Percentiles rank a stretch among this genome's conserved stretches.
Conservation (phyloP, 495 filamentous ascomycete species). For the Daldinia caldariorum region DNA sequence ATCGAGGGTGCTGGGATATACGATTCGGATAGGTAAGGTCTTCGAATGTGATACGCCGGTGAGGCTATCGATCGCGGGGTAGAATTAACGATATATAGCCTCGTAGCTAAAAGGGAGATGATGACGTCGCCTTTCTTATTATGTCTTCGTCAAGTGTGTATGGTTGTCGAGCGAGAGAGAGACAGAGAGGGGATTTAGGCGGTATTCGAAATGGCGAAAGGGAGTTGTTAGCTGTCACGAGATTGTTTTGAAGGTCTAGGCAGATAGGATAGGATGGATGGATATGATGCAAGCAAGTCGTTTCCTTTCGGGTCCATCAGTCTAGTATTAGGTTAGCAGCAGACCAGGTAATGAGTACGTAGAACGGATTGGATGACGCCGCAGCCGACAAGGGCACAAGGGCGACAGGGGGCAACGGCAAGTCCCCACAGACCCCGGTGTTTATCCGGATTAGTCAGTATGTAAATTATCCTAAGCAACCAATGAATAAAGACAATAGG, state of each 20-base stretch:
- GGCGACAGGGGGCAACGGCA: conserved; percentile 9
- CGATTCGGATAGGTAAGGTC: not conserved
- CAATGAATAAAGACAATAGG: conserved; percentile 7
- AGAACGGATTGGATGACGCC: conserved; percentile 33
- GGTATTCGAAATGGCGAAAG: conserved; percentile 14
- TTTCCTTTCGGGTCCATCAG: conserved; percentile 20
- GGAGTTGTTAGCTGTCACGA: conserved; percentile 18
- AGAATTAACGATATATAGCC: conserved; percentile 10
- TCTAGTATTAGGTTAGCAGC: conserved; percentile 7
- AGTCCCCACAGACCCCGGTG: conserved; percentile 2
- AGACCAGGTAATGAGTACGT: no score
- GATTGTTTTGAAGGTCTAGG: conserved; percentile 24
- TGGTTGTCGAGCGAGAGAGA: not conserved
- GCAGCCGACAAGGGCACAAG: conserved; percentile 14
- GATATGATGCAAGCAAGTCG: conserved; percentile 24
- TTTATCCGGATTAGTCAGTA: conserved; percentile 26
- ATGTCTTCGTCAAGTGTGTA: conserved; percentile 8
- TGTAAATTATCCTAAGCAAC: not conserved
- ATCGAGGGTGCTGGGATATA: conserved; percentile 11
- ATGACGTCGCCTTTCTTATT: conserved; percentile 34
- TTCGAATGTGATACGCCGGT: conserved; percentile 9
- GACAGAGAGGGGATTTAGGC: not conserved
- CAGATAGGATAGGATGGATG: conserved; percentile 17
- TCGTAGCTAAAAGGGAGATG: conserved; percentile 19
- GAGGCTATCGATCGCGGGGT: conserved; percentile 39